Percentiles rank a stretch among this genome's conserved stretches.
Evolutionary conservation across 306 rosid species (phyloP).

Genomic region (Argentina anserina): DNA sequence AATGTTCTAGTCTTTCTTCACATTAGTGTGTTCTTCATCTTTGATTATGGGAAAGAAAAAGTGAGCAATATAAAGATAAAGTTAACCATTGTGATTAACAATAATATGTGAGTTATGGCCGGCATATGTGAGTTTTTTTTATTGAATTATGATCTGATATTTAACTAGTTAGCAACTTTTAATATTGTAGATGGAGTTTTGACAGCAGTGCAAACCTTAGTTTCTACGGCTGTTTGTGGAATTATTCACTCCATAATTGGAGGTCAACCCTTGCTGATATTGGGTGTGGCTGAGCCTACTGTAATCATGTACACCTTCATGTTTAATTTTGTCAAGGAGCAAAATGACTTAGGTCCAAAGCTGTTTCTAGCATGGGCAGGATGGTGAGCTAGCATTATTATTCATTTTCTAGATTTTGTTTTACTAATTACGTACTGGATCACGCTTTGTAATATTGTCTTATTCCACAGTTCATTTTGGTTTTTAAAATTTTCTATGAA

Average conservation of each 20-base stretch:
- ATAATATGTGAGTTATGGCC: neutral
- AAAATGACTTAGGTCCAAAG: constrained; percentile 63
- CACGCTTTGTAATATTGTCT: neutral
- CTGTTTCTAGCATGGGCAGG: constrained; percentile 88
- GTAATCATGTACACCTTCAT: constrained; percentile 94
- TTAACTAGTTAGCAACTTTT: neutral
- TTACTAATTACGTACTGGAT: neutral
- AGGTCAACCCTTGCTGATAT: constrained; percentile 86
- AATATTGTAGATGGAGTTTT: constrained; percentile 62
- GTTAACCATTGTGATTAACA: neutral
- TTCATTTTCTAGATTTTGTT: neutral
- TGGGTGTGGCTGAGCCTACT: constrained; percentile 99
- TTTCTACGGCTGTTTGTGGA: constrained; percentile 82
- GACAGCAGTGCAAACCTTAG: constrained; percentile 94
- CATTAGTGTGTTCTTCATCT: neutral
- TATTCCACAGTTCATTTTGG: neutral
- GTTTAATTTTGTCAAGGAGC: constrained; percentile 87
- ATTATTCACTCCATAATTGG: constrained; percentile 83
- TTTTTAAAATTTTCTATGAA: neutral
- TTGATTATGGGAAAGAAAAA: neutral
- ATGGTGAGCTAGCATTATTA: constrained; percentile 45
- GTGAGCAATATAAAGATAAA: neutral
- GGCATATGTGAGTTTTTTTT: constrained; percentile 5
- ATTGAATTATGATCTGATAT: neutral
- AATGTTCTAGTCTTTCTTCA: neutral